Evolutionary conservation across 257 asterid genomes (phyloP).

Genomic region (Paulownia fortunei): DNA sequence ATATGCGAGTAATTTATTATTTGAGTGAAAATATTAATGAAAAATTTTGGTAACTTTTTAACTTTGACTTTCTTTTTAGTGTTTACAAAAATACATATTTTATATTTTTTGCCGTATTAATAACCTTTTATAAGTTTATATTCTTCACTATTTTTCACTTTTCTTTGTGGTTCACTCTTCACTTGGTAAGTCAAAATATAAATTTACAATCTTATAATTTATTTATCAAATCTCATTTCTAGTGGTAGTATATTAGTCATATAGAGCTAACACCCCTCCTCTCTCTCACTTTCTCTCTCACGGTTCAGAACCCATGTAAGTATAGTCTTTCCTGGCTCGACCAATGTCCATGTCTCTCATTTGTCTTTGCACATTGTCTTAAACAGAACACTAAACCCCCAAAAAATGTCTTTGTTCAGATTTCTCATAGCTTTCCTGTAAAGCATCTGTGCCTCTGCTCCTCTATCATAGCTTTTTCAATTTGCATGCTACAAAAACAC

Average conservation of each 20-base stretch:
- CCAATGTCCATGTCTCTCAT: constrained; percentile 30
- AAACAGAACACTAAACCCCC: background rate
- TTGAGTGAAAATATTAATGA: no score
- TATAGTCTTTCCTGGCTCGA: constrained; percentile 15
- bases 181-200: no score
- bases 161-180: no score
- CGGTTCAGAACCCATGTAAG: constrained; percentile 19
- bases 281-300: background rate
- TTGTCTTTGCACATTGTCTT: constrained; percentile 33
- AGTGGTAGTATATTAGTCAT: background rate
- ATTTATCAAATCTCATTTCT: background rate
- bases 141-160: no score
- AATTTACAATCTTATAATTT: background rate
- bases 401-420: constrained; percentile 21
- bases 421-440: constrained; percentile 30
- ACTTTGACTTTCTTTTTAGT: no score
- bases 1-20: no score
- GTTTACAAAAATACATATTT: no score
- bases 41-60: no score
- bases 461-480: constrained; percentile 13
- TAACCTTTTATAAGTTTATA: background rate
- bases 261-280: background rate
- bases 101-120: no score
- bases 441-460: constrained; percentile 26
- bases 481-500: constrained; percentile 38